A percentile compares a stretch with the other conserved stretches of the same genome.
phyloP scores from a whole-genome alignment of 176 grass and related monocot genomes.

The Calamus simplicifolius region DNA sequence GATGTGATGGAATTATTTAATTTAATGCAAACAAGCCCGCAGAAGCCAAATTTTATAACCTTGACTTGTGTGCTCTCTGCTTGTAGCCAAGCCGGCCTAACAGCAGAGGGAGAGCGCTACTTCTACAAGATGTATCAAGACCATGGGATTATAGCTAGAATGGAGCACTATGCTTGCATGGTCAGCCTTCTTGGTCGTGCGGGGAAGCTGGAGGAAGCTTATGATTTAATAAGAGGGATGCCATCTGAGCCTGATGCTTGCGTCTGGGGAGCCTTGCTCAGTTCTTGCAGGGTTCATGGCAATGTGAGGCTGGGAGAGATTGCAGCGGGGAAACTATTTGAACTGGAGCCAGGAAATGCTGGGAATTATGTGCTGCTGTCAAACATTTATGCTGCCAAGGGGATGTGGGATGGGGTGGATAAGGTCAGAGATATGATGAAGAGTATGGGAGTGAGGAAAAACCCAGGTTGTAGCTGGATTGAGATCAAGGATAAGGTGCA shows the following conservation, averaged over 20 bases:
- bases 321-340: slow-evolving; percentile 54
- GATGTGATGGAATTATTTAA: slow-evolving; percentile 35
- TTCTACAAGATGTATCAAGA: slow-evolving; percentile 46
- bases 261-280: slow-evolving; percentile 66
- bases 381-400: slow-evolving; percentile 74
- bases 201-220: slow-evolving; percentile 50
- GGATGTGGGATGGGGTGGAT: slow-evolving; percentile 57
- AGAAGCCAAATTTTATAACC: slow-evolving; percentile 52
- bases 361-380: slow-evolving; percentile 77
- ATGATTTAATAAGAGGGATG: slow-evolving; percentile 56
- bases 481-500: slow-evolving; percentile 74
- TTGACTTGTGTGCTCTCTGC: slow-evolving; percentile 61
- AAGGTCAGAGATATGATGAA: slow-evolving; percentile 53
- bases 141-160: slow-evolving; percentile 37
- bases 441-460: slow-evolving; percentile 49
- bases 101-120: slow-evolving; percentile 33
- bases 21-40: slow-evolving; percentile 31
- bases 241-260: slow-evolving; percentile 49
- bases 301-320: slow-evolving; percentile 48
- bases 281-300: slow-evolving; percentile 49
- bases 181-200: slow-evolving; percentile 59
- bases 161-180: slow-evolving; percentile 76
- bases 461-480: slow-evolving; percentile 72
- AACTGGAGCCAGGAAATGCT: slow-evolving; percentile 55
- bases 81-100: slow-evolving; percentile 49